Evolutionary conservation across 352 stramenopile genomes (phyloP).

Genomic region (Lagenidium giganteum): DNA sequence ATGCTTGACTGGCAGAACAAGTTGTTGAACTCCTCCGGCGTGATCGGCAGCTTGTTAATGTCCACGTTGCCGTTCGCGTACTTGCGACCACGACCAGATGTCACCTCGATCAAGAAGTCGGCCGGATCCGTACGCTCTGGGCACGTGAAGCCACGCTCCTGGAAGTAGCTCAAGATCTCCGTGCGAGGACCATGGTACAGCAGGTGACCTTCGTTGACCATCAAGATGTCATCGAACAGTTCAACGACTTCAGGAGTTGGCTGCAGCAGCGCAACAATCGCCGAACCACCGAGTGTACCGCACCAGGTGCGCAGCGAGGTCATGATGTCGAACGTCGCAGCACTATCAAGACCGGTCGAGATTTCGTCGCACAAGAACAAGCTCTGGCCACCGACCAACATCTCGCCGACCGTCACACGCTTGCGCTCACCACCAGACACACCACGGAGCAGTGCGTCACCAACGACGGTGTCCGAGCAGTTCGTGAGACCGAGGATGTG

Average conservation of each 20-base stretch:
- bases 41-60: conserved; percentile 17
- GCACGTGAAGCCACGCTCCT: conserved; percentile 63
- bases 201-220: conserved; percentile 91
- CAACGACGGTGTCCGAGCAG: conserved; percentile 91
- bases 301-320: conserved; percentile 38
- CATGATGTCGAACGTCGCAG: conserved; percentile 91
- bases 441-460: conserved; percentile 82
- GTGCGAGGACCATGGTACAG: conserved; percentile 89
- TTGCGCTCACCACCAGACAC: conserved; percentile 85
- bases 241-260: conserved; percentile 89
- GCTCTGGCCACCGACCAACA: conserved; percentile 70
- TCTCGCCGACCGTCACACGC: conserved; percentile 90
- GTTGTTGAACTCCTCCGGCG: conserved; percentile 45
- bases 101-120: conserved; percentile 70
- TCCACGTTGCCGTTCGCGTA: conserved; percentile 33
- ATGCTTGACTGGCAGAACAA: conserved; percentile 48
- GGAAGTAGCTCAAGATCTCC: conserved; percentile 82
- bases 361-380: conserved; percentile 91
- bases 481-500: conserved; percentile 80
- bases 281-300: conserved; percentile 24
- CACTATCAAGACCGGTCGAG: conserved; percentile 89
- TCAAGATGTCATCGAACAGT: conserved; percentile 94
- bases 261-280: conserved; percentile 45
- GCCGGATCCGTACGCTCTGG: conserved; percentile 54
- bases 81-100: conserved; percentile 38